These are phyloP conservation scores for Pyrus communis DNA, from an alignment of 306 rosid genomes.

Conservation along the genomic window DNA sequence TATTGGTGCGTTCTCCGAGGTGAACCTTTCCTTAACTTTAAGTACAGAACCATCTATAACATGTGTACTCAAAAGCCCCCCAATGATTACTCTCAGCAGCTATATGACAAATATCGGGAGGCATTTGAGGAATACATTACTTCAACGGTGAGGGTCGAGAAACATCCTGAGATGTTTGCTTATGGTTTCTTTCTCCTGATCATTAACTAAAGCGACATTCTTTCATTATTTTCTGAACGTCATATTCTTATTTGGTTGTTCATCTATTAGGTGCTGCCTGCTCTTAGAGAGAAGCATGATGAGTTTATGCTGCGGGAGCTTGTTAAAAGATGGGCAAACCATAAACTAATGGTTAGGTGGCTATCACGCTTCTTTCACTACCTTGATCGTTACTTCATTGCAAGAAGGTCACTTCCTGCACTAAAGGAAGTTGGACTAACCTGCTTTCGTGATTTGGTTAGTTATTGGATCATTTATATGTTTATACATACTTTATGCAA, in stretches of 20 bases:
- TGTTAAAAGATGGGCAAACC: constrained; percentile 53
- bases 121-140: constrained; percentile 32
- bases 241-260: neutral
- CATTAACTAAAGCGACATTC: neutral
- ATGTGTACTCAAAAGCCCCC: constrained; percentile 59
- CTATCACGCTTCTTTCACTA: constrained; percentile 43
- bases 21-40: constrained; percentile 19
- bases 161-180: neutral
- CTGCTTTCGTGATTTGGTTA: constrained; percentile 52
- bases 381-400: constrained; percentile 47
- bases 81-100: constrained; percentile 36
- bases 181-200: neutral
- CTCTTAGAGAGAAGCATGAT: constrained; percentile 55
- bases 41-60: constrained; percentile 42
- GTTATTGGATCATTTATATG: constrained; percentile 12
- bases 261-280: constrained; percentile 46
- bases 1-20: neutral
- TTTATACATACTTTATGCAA: neutral
- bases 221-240: neutral
- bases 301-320: constrained; percentile 70
- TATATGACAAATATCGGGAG: constrained; percentile 40
- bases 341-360: constrained; percentile 52
- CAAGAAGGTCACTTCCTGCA: constrained; percentile 32
- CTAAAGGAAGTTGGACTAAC: constrained; percentile 46
- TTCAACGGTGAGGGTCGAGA: constrained; percentile 15